These are phyloP conservation scores for Erysiphe neolycopersici DNA, from an alignment of 2,329 filamentous ascomycete species.

Conservation along the genomic window DNA sequence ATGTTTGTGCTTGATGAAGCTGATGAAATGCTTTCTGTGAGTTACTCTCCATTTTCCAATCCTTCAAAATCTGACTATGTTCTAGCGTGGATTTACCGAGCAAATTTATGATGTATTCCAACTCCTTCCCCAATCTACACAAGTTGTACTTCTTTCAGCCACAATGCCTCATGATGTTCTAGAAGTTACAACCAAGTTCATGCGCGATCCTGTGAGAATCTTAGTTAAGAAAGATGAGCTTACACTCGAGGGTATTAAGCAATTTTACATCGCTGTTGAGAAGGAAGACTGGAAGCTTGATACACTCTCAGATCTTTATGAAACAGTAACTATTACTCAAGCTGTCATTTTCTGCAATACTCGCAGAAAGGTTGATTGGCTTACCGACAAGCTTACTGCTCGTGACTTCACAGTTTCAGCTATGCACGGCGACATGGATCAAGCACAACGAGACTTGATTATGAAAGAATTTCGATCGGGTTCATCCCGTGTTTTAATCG, in stretches of 20 bases:
- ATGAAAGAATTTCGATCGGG: slow-evolving; percentile 99
- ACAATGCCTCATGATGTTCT: slow-evolving; percentile 98
- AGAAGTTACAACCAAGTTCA: slow-evolving; percentile 99
- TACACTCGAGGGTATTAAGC: slow-evolving; percentile 99
- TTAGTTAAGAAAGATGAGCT: slow-evolving; percentile 99
- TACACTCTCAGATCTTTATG: slow-evolving; percentile 94
- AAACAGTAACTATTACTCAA: slow-evolving; percentile 98
- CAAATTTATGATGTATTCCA: slow-evolving; percentile 99
- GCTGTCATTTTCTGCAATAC: slow-evolving; percentile 99
- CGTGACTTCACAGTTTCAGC: slow-evolving; percentile 98
- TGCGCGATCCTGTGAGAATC: slow-evolving; percentile 97
- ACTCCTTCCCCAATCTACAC: slow-evolving; percentile 87
- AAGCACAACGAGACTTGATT: slow-evolving; percentile 90
- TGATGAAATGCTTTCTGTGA: slow-evolving; percentile 90
- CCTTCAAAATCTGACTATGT: slow-evolving; percentile 14
- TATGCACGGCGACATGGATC: slow-evolving; percentile 99
- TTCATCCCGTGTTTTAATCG: slow-evolving; percentile 93
- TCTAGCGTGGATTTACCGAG: slow-evolving; percentile 87
- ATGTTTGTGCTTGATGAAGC: slow-evolving; percentile 99
- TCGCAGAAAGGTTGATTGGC: slow-evolving; percentile 99
- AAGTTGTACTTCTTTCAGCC: slow-evolving; percentile 92
- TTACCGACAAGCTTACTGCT: slow-evolving; percentile 94
- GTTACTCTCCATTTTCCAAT: slow-evolving; percentile 12
- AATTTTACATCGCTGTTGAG: slow-evolving; percentile 99
- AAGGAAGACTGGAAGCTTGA: slow-evolving; percentile 99